These are phyloP conservation scores for Piper betle DNA, from an alignment of 164 flowering plant genomes.

Conservation along the genomic window DNA sequence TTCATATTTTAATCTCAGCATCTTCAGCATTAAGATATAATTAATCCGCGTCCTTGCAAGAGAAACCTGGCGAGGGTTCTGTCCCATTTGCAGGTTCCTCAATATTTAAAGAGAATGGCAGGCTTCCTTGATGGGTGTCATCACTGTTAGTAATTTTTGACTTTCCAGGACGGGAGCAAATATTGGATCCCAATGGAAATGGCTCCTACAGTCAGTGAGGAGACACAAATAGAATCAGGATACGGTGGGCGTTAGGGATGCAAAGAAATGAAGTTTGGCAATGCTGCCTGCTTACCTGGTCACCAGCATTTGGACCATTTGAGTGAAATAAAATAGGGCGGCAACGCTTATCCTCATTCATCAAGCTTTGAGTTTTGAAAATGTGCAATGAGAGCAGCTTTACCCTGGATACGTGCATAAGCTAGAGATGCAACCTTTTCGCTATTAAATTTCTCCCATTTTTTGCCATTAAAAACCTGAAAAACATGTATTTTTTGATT, in stretches of 20 bases:
- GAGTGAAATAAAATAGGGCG: constrained; percentile 83
- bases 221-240: background rate
- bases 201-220: constrained; percentile 44
- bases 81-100: constrained; percentile 32
- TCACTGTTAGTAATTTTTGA: constrained; percentile 23
- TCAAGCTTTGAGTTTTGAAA: constrained; percentile 91
- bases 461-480: constrained; percentile 79
- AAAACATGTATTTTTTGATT: background rate
- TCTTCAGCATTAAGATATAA: constrained; percentile 8
- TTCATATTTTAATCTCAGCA: constrained; percentile 19
- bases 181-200: constrained; percentile 68
- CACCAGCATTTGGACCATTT: constrained; percentile 89
- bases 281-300: constrained; percentile 34
- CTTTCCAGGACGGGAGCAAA: constrained; percentile 46
- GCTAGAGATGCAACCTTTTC: constrained; percentile 87
- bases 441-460: constrained; percentile 92
- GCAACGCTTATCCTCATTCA: constrained; percentile 92
- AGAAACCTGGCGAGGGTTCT: constrained; percentile 37
- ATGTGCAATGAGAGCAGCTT: constrained; percentile 73
- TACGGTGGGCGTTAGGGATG: background rate
- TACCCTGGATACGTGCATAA: constrained; percentile 86
- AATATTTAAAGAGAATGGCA: constrained; percentile 23
- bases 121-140: constrained; percentile 40
- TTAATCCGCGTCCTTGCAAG: constrained; percentile 38
- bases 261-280: background rate